Conservation (phyloP, 176 grass and related monocot genomes). For the Urochloa ruziziensis region DNA sequence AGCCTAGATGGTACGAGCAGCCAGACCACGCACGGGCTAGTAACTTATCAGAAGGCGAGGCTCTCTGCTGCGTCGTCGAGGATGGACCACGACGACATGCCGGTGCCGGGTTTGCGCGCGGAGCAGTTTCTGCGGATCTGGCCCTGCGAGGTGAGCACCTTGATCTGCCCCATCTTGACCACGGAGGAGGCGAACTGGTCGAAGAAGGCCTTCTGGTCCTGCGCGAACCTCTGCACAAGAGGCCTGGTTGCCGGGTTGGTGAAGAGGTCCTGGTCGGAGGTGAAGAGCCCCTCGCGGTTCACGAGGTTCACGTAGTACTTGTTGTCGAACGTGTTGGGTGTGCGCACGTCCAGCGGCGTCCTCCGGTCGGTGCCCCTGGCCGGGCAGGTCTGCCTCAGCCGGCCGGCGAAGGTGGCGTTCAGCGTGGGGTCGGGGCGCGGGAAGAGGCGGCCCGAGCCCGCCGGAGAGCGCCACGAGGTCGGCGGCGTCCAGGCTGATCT, state of each 20-base stretch:
- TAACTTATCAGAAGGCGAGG: conserved; percentile 15
- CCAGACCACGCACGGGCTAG: no score
- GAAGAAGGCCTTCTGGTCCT: conserved; percentile 33
- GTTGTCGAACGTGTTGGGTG: conserved; percentile 74
- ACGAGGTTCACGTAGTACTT: conserved; percentile 67
- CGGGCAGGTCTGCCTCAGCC: conserved; percentile 49
- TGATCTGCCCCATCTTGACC: conserved; percentile 82
- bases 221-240: conserved; percentile 29
- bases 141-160: conserved; percentile 44
- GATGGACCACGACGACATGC: neutral
- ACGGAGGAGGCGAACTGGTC: conserved; percentile 51
- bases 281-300: conserved; percentile 68
- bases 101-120: neutral
- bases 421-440: conserved; percentile 41
- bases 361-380: neutral
- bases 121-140: conserved; percentile 70
- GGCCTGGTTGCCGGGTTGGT: conserved; percentile 16
- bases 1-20: neutral
- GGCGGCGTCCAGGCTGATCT: conserved; percentile 39
- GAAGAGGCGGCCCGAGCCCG: conserved; percentile 65
- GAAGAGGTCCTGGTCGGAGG: conserved; percentile 75
- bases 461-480: conserved; percentile 78
- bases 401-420: conserved; percentile 22
- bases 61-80: neutral
- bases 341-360: conserved; percentile 48